Base-by-base conservation (phyloP, 108 stramenopile genomes). In the Asterionellopsis glacialis region DNA sequence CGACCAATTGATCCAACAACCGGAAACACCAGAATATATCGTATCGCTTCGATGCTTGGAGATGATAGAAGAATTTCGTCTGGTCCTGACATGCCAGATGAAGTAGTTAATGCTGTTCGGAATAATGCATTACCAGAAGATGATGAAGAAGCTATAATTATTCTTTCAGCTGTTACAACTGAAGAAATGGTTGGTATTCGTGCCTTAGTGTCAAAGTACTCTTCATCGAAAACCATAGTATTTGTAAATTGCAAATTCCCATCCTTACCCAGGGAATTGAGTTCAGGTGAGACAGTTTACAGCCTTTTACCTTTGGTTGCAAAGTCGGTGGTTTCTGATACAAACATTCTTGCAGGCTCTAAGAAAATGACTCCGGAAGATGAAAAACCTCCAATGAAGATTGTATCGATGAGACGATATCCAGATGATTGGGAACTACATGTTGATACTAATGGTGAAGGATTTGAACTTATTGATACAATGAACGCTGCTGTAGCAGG, bases 171-270 rank as follows among this genome's bases (percentile, higher is more conserved):
- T 11, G 42, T 49, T 21, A 48, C 53, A 16, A 23, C 27, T 14
- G 74, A 75, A 41, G 81, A 82, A 50, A 67, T 67, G 52, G 57
- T 82, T 41, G 81, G 71, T 11, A 60, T 78, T 21, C 69, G 81
- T 41, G 53, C 58, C 39, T 40, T 82, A 16, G 64, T 76, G 14
- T 26, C 52, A 15, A 66, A 65, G 51, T 77, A 77, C 38, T 41
- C 15, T 1, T 38, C 44, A 10, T 54, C 28, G 6, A 74, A 76
- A 49, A 71, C 51, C 12, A 69, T 82, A 25, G 54, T 82, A 21
- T 22, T 82, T 40, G 77, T 82, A 13, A 82, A 82, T 51, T 78
- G 73, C 48, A 51, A 64, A 28, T 67, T 82, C 42, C 27, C 72
- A 19, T 70, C 73, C 12, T 15, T 68, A 18, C 81, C 81, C 6